A percentile compares a stretch with the other conserved stretches of the same genome.
Conservation (phyloP, 2,329 filamentous ascomycete genomes). For the Neofusicoccum parvum region DNA sequence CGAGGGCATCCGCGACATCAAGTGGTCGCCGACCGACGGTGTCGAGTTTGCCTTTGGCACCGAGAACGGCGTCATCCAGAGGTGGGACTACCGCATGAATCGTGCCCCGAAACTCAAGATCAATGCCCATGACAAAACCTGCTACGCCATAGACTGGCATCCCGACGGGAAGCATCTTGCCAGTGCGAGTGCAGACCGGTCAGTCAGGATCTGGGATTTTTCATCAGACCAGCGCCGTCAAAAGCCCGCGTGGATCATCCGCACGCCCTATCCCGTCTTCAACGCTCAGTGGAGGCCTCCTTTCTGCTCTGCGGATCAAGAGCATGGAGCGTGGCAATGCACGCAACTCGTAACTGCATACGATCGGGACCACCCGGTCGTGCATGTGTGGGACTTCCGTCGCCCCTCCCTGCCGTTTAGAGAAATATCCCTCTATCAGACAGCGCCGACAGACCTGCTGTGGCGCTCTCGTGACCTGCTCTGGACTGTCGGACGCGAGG, state of each 20-base stretch:
- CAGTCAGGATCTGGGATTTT: conserved; percentile 67
- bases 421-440: conserved; percentile 59
- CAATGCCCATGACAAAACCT: conserved; percentile 62
- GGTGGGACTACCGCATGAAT: conserved; percentile 64
- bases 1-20: conserved; percentile 64
- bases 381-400: conserved; percentile 67
- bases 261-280: conserved; percentile 62
- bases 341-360: conserved; percentile 66
- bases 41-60: conserved; percentile 66
- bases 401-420: conserved; percentile 64
- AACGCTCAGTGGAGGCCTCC: conserved; percentile 66
- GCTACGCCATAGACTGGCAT: conserved; percentile 67
- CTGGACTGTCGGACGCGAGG: conserved; percentile 65
- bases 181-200: conserved; percentile 64
- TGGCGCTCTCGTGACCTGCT: conserved; percentile 66
- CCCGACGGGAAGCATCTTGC: conserved; percentile 66
- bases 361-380: conserved; percentile 60
- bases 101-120: conserved; percentile 62
- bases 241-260: conserved; percentile 61
- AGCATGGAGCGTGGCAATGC: conserved; percentile 59
- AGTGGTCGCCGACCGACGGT: conserved; percentile 66
- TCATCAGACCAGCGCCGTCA: conserved; percentile 58
- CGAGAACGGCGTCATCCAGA: conserved; percentile 64
- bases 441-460: conserved; percentile 60
- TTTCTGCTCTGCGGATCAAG: conserved; percentile 56